A percentile compares a stretch with the other conserved stretches of the same genome.
Evolutionary conservation across 2,329 filamentous ascomycete species (phyloP).

Genomic region (Pseudogymnoascus sp.): DNA sequence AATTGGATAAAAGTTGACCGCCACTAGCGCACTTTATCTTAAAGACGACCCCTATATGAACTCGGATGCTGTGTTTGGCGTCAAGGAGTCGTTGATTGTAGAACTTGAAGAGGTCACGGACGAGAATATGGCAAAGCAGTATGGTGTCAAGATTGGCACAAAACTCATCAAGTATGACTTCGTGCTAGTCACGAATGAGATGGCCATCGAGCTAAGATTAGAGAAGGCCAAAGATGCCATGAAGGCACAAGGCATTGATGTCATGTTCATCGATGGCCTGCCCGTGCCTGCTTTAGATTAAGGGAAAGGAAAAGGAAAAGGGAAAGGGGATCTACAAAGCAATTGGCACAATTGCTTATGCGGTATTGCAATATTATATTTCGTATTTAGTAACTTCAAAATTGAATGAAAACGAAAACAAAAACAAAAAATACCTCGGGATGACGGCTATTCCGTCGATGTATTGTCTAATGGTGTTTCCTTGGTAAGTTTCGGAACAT

Average conservation of each 20-base stretch:
- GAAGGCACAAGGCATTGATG: not conserved
- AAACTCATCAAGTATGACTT: conserved; percentile 67
- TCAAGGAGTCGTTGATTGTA: conserved; percentile 70
- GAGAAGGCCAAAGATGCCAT: not conserved
- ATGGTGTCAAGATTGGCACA: conserved; percentile 56
- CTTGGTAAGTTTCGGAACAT: too few species aligned
- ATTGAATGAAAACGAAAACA: too few species aligned
- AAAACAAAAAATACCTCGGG: too few species aligned
- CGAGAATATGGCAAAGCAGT: conserved; percentile 48
- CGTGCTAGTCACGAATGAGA: conserved; percentile 64
- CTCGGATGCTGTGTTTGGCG: conserved; percentile 78
- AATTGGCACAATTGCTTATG: too few species aligned
- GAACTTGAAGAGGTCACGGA: conserved; percentile 47
- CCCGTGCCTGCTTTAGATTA: not conserved
- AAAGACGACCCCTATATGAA: conserved; percentile 74
- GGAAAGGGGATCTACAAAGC: not conserved
- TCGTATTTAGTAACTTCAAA: too few species aligned
- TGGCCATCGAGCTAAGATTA: conserved; percentile 54
- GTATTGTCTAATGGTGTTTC: too few species aligned
- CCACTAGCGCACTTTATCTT: conserved; percentile 56
- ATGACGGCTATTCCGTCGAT: too few species aligned
- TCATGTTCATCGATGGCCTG: not conserved
- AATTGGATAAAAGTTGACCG: too few species aligned
- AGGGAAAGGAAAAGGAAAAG: not conserved
- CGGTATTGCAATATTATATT: too few species aligned